A percentile compares a stretch with the other conserved stretches of the same genome.
Conservation (phyloP, 176 grass and related monocot genomes). For the Poa pratensis region DNA sequence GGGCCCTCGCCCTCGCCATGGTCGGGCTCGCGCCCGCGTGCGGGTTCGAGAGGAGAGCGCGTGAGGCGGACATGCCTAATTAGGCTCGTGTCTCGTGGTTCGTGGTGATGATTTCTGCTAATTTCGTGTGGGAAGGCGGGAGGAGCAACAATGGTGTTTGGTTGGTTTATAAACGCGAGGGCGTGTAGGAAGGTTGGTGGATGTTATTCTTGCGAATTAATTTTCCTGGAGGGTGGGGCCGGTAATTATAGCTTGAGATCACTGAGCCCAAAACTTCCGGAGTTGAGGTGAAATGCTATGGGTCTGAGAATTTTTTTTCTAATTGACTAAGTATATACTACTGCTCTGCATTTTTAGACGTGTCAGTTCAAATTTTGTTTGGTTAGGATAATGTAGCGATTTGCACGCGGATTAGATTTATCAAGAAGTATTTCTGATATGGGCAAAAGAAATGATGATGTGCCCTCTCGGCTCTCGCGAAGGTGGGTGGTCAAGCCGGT, state of each 20-base stretch:
- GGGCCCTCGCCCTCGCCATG: not conserved
- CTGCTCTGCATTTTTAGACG: not conserved
- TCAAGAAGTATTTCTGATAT: not conserved
- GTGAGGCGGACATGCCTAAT: constrained; percentile 51
- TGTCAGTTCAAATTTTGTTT: not conserved
- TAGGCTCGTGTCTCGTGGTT: not conserved
- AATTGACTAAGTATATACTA: not conserved
- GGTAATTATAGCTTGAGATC: constrained; percentile 33
- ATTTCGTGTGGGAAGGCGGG: not conserved
- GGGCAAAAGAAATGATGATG: no score
- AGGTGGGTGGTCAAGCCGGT: no score
- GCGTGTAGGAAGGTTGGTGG: constrained; percentile 33
- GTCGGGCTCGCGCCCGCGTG: not conserved
- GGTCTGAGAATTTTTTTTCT: no score
- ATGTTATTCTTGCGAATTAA: constrained; percentile 29
- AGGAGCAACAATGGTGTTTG: not conserved
- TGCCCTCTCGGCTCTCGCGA: no score
- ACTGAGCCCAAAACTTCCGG: not conserved
- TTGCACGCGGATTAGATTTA: no score
- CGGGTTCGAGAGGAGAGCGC: constrained; percentile 48
- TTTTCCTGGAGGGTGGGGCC: not conserved
- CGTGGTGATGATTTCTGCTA: constrained; percentile 7
- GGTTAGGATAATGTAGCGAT: constrained; percentile 18
- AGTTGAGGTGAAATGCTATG: no score
- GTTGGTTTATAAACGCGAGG: constrained; percentile 36